A percentile compares a stretch with the other conserved stretches of the same genome.
Conservation (phyloP, 441 rosid genomes). For the Syzygium syzygioides region DNA sequence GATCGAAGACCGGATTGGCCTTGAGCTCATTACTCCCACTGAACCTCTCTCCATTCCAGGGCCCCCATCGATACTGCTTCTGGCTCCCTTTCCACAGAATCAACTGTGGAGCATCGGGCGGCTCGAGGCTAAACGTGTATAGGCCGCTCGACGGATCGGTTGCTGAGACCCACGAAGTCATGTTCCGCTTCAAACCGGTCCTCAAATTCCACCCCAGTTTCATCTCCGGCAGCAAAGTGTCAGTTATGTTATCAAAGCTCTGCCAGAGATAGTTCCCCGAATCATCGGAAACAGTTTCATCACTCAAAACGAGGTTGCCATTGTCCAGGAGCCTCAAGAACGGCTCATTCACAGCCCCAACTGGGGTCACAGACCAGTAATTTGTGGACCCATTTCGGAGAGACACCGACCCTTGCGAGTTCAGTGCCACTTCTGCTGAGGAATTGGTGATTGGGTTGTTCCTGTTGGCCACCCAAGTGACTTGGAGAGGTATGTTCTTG, state of each 20-base stretch:
- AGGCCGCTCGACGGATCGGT: neutral
- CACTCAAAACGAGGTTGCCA: conserved; percentile 19
- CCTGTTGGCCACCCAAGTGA: conserved; percentile 24
- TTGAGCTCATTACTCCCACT: conserved; percentile 6
- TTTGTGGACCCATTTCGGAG: neutral
- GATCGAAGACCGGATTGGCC: neutral
- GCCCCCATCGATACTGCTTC: conserved; percentile 12
- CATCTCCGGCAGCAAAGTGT: conserved; percentile 21
- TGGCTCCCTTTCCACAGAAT: conserved; percentile 1
- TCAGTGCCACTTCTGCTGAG: neutral
- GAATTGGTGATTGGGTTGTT: conserved; percentile 9
- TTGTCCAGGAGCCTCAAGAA: conserved; percentile 13
- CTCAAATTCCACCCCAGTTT: conserved; percentile 13
- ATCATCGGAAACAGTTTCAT: neutral
- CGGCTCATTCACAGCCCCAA: neutral
- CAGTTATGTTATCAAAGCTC: conserved; percentile 17
- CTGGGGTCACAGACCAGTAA: conserved; percentile 7
- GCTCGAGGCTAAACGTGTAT: neutral
- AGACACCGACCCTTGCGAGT: conserved; percentile 9
- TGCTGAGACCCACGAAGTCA: conserved; percentile 15
- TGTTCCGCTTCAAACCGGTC: neutral
- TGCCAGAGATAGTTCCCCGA: conserved; percentile 11
- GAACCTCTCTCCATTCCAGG: conserved; percentile 12
- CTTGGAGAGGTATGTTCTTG: neutral
- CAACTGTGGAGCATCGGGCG: conserved; percentile 5